phyloP scores from a whole-genome alignment of 108 stramenopile genomes.

The Licmophora abbreviata region DNA sequence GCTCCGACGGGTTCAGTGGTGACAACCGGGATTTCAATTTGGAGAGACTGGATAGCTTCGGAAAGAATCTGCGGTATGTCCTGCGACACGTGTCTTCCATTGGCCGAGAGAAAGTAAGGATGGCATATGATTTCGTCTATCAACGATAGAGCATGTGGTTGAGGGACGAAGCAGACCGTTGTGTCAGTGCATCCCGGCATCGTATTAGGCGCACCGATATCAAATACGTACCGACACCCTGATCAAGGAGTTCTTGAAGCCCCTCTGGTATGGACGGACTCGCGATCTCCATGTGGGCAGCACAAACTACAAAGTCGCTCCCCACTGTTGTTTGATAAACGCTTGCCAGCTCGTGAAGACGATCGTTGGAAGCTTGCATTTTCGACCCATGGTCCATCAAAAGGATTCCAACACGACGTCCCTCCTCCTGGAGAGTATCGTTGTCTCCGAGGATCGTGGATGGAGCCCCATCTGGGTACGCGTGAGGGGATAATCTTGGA shows the following conservation, averaged over 20 bases:
- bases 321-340: constrained; percentile 45
- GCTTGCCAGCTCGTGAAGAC: constrained; percentile 58
- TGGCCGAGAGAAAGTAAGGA: constrained; percentile 85
- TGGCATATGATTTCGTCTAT: constrained; percentile 72
- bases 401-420: constrained; percentile 61
- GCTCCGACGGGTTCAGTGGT: constrained; percentile 46
- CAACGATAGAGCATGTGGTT: too few relatives aligned
- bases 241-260: constrained; percentile 42
- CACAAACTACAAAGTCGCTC: constrained; percentile 37
- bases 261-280: constrained; percentile 69
- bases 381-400: constrained; percentile 91
- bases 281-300: constrained; percentile 93
- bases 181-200: too few relatives aligned
- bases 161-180: too few relatives aligned
- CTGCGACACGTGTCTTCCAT: constrained; percentile 73
- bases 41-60: constrained; percentile 47
- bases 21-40: constrained; percentile 27
- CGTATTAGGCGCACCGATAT: too few relatives aligned
- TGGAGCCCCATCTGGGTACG: constrained; percentile 58
- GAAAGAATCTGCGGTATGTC: constrained; percentile 82
- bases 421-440: background rate
- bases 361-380: constrained; percentile 61
- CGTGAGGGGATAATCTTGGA: constrained; percentile 71
- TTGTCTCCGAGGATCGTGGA: constrained; percentile 4
- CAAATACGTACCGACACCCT: constrained; percentile 21